phyloP scores from a whole-genome alignment of 306 rosid species.

The Prunus mume region DNA sequence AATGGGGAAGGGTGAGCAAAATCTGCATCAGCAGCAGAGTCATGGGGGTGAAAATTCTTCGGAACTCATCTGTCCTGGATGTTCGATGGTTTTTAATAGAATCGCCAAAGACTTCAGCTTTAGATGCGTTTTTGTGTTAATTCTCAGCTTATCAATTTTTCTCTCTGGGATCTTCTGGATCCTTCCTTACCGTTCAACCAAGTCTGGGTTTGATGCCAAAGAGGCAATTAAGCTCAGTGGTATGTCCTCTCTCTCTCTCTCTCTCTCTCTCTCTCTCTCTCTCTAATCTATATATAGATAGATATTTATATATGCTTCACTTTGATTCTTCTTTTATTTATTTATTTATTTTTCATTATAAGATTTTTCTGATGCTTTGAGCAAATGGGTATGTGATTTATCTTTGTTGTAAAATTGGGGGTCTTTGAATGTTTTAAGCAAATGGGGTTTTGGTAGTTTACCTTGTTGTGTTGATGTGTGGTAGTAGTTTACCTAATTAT shows the following conservation, averaged over 20 bases:
- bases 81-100: conserved; percentile 36
- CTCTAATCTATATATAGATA: neutral
- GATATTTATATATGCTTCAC: neutral
- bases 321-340: neutral
- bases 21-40: conserved; percentile 41
- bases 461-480: neutral
- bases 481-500: neutral
- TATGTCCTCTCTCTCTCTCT: conserved; percentile 17
- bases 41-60: conserved; percentile 27
- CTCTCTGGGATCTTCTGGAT: conserved; percentile 78
- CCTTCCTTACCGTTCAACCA: conserved; percentile 46
- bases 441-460: neutral
- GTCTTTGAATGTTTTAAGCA: conserved; percentile 9
- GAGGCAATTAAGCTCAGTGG: conserved; percentile 63
- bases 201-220: conserved; percentile 54
- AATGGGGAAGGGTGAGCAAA: conserved; percentile 55
- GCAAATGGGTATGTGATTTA: neutral
- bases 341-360: conserved; percentile 2
- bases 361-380: conserved; percentile 14
- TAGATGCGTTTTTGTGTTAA: conserved; percentile 64
- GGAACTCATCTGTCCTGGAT: conserved; percentile 40
- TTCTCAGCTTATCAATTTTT: conserved; percentile 54
- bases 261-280: neutral
- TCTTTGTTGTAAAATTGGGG: neutral
- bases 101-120: conserved; percentile 48